phyloP scores from a whole-genome alignment of 2,329 filamentous ascomycete species.

The Alternaria longipes region DNA sequence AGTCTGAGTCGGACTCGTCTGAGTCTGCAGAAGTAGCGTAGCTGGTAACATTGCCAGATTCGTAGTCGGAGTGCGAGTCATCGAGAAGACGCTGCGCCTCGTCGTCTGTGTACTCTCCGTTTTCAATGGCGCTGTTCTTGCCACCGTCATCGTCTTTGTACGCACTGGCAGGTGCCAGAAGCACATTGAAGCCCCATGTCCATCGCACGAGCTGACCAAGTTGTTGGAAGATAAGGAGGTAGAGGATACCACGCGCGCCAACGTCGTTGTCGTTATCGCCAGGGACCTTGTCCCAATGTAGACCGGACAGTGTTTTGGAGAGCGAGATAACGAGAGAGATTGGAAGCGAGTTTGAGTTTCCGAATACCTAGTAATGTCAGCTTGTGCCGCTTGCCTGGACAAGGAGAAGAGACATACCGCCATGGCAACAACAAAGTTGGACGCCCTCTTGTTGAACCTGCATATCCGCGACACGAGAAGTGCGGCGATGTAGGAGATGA shows the following conservation, averaged over 20 bases:
- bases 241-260: conserved; percentile 90
- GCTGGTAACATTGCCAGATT: conserved; percentile 58
- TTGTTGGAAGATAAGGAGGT: conserved; percentile 97
- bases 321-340: conserved; percentile 95
- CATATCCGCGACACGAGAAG: conserved; percentile 76
- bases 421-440: conserved; percentile 98
- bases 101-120: conserved; percentile 65
- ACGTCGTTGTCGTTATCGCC: conserved; percentile 97
- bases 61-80: conserved; percentile 57
- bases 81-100: conserved; percentile 52
- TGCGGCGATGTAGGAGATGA: conserved; percentile 84
- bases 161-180: conserved; percentile 83
- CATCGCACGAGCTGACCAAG: conserved; percentile 93
- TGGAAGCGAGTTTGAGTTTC: conserved; percentile 96
- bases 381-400: background rate
- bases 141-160: conserved; percentile 70
- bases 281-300: conserved; percentile 92
- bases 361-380: conserved; percentile 72
- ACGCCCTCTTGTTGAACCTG: conserved; percentile 81
- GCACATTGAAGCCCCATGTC: conserved; percentile 97
- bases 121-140: conserved; percentile 52
- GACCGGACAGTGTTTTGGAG: conserved; percentile 86
- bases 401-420: conserved; percentile 62
- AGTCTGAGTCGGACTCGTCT: conserved; percentile 40
- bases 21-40: conserved; percentile 46